Percentiles rank a stretch among this genome's conserved stretches.
Evolutionary conservation across 306 rosid species (phyloP).

Genomic region (Pyrus communis): DNA sequence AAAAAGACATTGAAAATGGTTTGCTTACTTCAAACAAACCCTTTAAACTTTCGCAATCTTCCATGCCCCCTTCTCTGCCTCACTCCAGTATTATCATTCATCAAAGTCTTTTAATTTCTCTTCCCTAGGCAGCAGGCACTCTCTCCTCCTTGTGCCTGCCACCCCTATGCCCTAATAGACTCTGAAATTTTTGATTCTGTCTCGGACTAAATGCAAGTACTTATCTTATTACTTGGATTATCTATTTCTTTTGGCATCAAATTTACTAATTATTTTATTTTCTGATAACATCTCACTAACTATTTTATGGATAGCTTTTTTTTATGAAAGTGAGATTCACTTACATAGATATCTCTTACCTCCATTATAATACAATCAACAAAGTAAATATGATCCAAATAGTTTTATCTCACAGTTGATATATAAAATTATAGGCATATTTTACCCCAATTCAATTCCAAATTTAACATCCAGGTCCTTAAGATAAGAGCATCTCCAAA

Average conservation of each 20-base stretch:
- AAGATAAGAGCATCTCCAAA: neutral
- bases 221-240: neutral
- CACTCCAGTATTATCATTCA: conserved; percentile 1
- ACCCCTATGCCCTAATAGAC: conserved; percentile 37
- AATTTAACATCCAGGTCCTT: neutral
- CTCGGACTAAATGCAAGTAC: conserved; percentile 10
- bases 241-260: neutral
- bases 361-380: neutral
- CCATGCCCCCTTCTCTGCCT: conserved; percentile 36
- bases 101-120: conserved; percentile 29
- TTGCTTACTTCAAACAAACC: conserved; percentile 38
- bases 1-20: conserved; percentile 40
- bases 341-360: neutral
- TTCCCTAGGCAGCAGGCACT: conserved; percentile 39
- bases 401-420: neutral
- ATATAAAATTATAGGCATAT: neutral
- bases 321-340: neutral
- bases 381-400: neutral
- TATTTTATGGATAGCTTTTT: neutral
- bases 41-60: conserved; percentile 66
- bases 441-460: neutral
- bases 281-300: neutral
- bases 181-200: conserved; percentile 72
- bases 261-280: too few species aligned
- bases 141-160: conserved; percentile 20